phyloP scores from a whole-genome alignment of 139 green algal species.

The Chlorella sp. region DNA sequence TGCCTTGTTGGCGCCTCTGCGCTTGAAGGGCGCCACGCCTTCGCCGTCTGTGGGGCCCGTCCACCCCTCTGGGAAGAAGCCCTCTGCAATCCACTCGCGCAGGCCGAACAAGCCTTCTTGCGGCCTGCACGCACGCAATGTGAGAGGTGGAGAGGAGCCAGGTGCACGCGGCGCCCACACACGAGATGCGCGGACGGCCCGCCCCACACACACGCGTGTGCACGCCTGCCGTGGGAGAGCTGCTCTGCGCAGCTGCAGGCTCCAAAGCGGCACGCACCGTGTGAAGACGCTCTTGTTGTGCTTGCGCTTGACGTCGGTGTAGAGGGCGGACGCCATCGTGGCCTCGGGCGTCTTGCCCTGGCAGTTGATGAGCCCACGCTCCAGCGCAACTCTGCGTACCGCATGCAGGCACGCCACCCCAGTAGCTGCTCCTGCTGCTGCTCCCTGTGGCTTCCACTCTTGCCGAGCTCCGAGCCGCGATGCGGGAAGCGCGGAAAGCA shows the following conservation, averaged over 20 bases:
- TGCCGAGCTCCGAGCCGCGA: not conserved
- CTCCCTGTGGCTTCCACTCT: not conserved
- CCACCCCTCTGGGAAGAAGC: slow-evolving; percentile 52
- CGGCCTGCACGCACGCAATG: slow-evolving; percentile 48
- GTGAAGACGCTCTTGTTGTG: slow-evolving; percentile 47
- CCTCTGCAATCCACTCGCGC: slow-evolving; percentile 65
- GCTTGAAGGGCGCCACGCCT: slow-evolving; percentile 35
- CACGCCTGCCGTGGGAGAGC: too few species aligned
- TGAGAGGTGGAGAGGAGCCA: too few species aligned
- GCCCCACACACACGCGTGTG: too few species aligned
- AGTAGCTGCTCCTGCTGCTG: not conserved
- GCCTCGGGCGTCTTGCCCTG: slow-evolving; percentile 78
- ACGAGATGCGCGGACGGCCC: too few species aligned
- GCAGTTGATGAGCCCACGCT: slow-evolving; percentile 57
- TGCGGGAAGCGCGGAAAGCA: not conserved
- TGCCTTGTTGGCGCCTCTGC: too few species aligned
- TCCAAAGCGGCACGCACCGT: slow-evolving; percentile 13
- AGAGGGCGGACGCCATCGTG: slow-evolving; percentile 80
- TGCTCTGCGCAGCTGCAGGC: too few species aligned
- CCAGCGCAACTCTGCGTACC: slow-evolving; percentile 36
- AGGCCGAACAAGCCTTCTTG: slow-evolving; percentile 82
- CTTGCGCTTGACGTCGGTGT: slow-evolving; percentile 81
- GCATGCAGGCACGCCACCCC: not conserved
- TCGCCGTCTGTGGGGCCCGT: slow-evolving; percentile 21
- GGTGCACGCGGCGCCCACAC: too few species aligned